These are phyloP conservation scores for Xylaria arbuscula DNA, from an alignment of 2,329 filamentous ascomycete genomes.

Conservation along the genomic window DNA sequence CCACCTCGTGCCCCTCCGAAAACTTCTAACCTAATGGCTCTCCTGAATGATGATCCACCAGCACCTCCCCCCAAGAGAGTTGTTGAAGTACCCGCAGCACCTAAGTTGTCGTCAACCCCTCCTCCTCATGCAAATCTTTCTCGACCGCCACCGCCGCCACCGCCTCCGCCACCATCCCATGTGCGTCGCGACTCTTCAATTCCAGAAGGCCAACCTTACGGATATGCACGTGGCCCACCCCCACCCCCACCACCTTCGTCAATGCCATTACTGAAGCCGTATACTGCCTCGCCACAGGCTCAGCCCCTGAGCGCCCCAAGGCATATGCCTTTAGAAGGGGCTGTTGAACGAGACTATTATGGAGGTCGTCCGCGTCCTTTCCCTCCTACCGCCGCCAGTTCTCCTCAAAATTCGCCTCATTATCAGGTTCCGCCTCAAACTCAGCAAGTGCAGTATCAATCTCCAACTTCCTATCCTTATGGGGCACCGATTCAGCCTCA, in stretches of 20 bases:
- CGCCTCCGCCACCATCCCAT: conserved; percentile 56
- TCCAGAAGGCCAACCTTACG: conserved; percentile 57
- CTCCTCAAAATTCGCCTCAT: conserved; percentile 60
- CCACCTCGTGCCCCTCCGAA: conserved; percentile 61
- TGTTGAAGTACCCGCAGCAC: conserved; percentile 57
- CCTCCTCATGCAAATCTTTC: conserved; percentile 59
- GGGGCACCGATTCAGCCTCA: conserved; percentile 56
- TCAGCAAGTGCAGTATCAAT: conserved; percentile 55
- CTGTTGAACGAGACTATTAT: conserved; percentile 61
- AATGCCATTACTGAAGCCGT: conserved; percentile 67
- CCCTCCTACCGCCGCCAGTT: conserved; percentile 55
- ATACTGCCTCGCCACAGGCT: conserved; percentile 63
- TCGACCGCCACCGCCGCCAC: conserved; percentile 55
- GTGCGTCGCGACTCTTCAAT: conserved; percentile 59
- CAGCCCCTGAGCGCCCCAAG: conserved; percentile 61
- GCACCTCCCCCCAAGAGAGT: conserved; percentile 62
- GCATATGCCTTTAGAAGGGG: conserved; percentile 57
- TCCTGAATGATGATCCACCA: conserved; percentile 71
- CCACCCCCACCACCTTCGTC: conserved; percentile 54
- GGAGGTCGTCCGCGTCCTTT: conserved; percentile 51
- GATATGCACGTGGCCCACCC: conserved; percentile 58
- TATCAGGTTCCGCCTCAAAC: conserved; percentile 57
- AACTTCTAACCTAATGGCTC: conserved; percentile 71
- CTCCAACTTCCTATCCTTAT: conserved; percentile 59
- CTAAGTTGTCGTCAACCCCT: conserved; percentile 62